These are phyloP conservation scores for Musa beccarii DNA, from an alignment of 176 grass and related monocot genomes.

Conservation along the genomic window DNA sequence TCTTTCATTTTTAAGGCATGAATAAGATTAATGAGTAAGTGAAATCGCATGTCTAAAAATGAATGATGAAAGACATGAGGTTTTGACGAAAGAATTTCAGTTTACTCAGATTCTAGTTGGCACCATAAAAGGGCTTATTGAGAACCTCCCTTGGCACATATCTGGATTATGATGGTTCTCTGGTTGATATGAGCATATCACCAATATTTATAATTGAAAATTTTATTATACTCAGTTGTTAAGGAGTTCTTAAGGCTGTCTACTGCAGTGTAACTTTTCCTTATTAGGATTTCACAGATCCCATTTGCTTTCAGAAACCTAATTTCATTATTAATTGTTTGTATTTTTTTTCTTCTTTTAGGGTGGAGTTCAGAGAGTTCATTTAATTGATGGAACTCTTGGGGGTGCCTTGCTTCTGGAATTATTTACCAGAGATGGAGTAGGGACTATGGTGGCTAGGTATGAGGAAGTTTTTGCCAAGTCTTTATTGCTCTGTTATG, in stretches of 20 bases:
- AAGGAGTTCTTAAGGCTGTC: not conserved
- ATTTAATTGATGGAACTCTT: slow-evolving; percentile 88
- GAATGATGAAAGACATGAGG: not conserved
- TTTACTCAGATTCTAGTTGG: too few relatives aligned
- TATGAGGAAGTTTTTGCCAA: slow-evolving; percentile 15
- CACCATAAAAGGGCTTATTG: not conserved
- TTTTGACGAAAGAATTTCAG: not conserved
- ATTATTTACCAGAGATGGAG: slow-evolving; percentile 90
- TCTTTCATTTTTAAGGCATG: not conserved
- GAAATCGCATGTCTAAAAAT: not conserved
- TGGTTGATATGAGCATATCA: not conserved
- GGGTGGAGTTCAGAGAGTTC: slow-evolving; percentile 95
- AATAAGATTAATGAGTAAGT: not conserved
- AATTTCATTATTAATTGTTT: not conserved
- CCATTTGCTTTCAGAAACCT: not conserved
- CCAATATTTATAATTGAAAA: not conserved
- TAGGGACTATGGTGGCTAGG: slow-evolving; percentile 90
- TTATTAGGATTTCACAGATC: not conserved
- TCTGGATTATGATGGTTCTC: not conserved
- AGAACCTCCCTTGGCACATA: not conserved
- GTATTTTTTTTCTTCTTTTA: slow-evolving; percentile 12
- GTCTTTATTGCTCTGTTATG: not conserved
- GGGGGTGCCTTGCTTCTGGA: slow-evolving; percentile 79
- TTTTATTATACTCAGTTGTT: too few relatives aligned
- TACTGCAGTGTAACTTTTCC: not conserved